Evolutionary conservation across 2,329 filamentous ascomycete species (phyloP).

Genomic region (Magnaporthiopsis rhizophila): DNA sequence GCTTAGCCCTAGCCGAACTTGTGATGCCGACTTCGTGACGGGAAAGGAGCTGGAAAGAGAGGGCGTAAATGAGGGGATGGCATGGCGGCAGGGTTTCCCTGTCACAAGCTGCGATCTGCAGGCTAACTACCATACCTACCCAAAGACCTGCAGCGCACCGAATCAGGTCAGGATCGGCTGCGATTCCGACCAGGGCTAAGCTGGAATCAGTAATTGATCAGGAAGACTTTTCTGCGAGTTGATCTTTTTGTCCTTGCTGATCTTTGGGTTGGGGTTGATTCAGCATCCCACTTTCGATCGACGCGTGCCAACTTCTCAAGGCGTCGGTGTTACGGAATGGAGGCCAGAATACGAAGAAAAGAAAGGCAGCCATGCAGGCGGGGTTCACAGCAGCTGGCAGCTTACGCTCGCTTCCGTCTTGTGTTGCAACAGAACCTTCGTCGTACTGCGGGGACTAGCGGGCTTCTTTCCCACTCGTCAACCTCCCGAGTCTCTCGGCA

Average conservation of each 20-base stretch:
- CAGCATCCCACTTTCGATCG: background rate
- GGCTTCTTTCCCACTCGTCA: too few relatives aligned
- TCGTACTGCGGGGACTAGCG: background rate
- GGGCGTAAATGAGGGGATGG: background rate
- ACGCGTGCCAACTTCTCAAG: background rate
- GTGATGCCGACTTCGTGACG: background rate
- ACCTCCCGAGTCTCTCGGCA: too few relatives aligned
- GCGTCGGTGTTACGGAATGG: background rate
- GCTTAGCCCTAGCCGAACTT: background rate
- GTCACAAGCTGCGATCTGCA: background rate
- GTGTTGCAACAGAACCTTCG: background rate
- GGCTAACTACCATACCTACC: background rate
- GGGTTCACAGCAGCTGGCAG: background rate
- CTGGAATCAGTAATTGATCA: background rate
- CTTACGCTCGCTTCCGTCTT: background rate
- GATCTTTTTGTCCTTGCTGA: background rate
- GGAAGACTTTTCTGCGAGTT: background rate
- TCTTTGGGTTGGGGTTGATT: background rate
- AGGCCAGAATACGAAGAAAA: background rate
- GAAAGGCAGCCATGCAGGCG: background rate
- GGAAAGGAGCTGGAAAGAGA: background rate
- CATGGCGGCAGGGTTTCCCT: background rate
- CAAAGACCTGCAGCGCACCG: background rate
- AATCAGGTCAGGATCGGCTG: background rate
- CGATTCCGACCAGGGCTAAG: background rate